phyloP scores from a whole-genome alignment of 2,329 filamentous ascomycete species.

The Fusarium multiceps region DNA sequence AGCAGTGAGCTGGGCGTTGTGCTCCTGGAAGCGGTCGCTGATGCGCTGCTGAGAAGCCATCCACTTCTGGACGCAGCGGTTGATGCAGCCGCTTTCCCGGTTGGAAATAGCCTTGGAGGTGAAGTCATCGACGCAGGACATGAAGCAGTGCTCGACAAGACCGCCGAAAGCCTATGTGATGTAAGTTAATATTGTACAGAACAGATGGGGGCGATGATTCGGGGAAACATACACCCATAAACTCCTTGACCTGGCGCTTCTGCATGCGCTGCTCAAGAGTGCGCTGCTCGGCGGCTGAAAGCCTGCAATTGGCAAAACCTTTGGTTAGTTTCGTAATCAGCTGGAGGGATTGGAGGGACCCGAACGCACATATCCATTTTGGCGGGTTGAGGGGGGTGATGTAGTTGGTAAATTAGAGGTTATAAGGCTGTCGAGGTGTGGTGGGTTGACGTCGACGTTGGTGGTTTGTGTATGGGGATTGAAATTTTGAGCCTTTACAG shows the following conservation, averaged over 20 bases:
- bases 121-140: slow-evolving; percentile 97
- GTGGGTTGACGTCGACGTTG: slow-evolving; percentile 29
- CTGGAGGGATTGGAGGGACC: too few relatives aligned
- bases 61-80: slow-evolving; percentile 95
- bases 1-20: slow-evolving; percentile 70
- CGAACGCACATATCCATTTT: slow-evolving; percentile 48
- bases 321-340: slow-evolving; percentile 11
- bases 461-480: slow-evolving; percentile 26
- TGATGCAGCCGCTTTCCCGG: slow-evolving; percentile 90
- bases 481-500: slow-evolving; percentile 45
- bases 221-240: slow-evolving; percentile 82
- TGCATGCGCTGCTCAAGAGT: slow-evolving; percentile 96
- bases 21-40: slow-evolving; percentile 86
- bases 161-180: slow-evolving; percentile 51
- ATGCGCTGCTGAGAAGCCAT: slow-evolving; percentile 91
- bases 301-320: slow-evolving; percentile 54
- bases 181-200: neutral
- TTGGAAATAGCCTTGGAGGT: slow-evolving; percentile 92
- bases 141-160: slow-evolving; percentile 87
- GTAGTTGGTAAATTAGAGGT: slow-evolving; percentile 20
- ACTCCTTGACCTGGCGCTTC: slow-evolving; percentile 98
- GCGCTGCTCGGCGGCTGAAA: slow-evolving; percentile 84
- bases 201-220: too few relatives aligned
- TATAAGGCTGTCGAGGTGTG: slow-evolving; percentile 26
- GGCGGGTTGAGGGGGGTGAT: slow-evolving; percentile 22